These are phyloP conservation scores for Dentipellis sp. DNA, from an alignment of 768 basidiomycete genomes.

Conservation along the genomic window DNA sequence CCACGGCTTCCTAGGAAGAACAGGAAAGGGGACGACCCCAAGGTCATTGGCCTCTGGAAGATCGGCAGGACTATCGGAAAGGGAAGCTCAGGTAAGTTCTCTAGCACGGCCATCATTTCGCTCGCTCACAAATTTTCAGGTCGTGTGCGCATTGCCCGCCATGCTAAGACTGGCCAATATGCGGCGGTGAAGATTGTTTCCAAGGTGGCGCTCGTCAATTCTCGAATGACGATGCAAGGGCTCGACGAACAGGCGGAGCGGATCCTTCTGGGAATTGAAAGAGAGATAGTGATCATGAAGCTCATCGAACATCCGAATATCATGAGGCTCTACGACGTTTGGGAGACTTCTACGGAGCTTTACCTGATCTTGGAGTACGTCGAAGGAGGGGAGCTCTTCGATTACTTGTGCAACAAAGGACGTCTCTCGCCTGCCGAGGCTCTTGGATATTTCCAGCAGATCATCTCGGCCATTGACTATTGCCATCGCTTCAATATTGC, in stretches of 20 bases:
- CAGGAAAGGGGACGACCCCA: slow-evolving; percentile 24
- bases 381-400: slow-evolving; percentile 91
- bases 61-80: slow-evolving; percentile 47
- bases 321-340: slow-evolving; percentile 91
- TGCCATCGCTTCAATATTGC: slow-evolving; percentile 93
- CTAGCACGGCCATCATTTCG: neutral
- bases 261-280: slow-evolving; percentile 71
- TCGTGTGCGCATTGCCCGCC: slow-evolving; percentile 82
- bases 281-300: slow-evolving; percentile 97
- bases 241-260: slow-evolving; percentile 71
- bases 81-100: slow-evolving; percentile 38
- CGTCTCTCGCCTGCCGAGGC: slow-evolving; percentile 64
- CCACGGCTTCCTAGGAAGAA: slow-evolving; percentile 9
- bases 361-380: slow-evolving; percentile 93
- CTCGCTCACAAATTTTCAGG: slow-evolving; percentile 34
- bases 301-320: slow-evolving; percentile 93
- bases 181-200: slow-evolving; percentile 94
- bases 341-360: slow-evolving; percentile 86
- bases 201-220: slow-evolving; percentile 56
- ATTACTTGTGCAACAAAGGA: slow-evolving; percentile 78
- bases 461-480: slow-evolving; percentile 85
- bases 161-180: slow-evolving; percentile 79
- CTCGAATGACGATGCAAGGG: slow-evolving; percentile 57
- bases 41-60: slow-evolving; percentile 44
- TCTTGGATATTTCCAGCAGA: slow-evolving; percentile 84